Conservation (phyloP, 108 stramenopile genomes). For the Cyclostephanos invisitatus region DNA sequence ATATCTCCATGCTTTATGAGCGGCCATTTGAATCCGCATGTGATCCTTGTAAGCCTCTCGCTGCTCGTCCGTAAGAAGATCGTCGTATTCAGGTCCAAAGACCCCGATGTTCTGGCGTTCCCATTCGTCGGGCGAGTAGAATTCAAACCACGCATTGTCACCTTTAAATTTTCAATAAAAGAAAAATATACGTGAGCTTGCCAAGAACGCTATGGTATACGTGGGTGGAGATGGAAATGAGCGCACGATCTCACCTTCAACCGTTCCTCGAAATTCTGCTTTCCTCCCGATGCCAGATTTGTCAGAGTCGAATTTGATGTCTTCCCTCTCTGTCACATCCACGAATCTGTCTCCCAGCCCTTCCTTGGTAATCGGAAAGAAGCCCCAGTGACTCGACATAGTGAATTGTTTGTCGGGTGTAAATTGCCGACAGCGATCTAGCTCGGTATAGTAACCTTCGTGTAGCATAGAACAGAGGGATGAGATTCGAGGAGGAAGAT, state of each 20-base stretch:
- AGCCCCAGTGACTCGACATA: slow-evolving; percentile 55
- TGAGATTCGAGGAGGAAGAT: background rate
- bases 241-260: slow-evolving; percentile 23
- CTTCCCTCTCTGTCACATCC: slow-evolving; percentile 34
- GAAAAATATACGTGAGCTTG: background rate
- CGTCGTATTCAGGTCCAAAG: slow-evolving; percentile 50
- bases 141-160: slow-evolving; percentile 49
- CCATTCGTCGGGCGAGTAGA: slow-evolving; percentile 57
- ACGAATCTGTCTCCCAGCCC: slow-evolving; percentile 47
- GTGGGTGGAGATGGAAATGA: background rate
- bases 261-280: slow-evolving; percentile 27
- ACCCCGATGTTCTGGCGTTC: slow-evolving; percentile 52
- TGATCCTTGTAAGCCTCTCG: slow-evolving; percentile 46
- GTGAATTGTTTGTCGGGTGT: slow-evolving; percentile 52
- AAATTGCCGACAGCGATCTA: slow-evolving; percentile 58
- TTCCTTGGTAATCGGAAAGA: slow-evolving; percentile 49
- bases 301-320: slow-evolving; percentile 44
- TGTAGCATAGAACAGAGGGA: slow-evolving; percentile 14
- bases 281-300: slow-evolving; percentile 48
- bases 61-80: slow-evolving; percentile 27
- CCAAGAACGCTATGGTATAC: background rate
- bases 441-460: slow-evolving; percentile 56
- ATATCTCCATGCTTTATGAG: slow-evolving; percentile 46
- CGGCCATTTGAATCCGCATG: slow-evolving; percentile 54
- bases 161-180: slow-evolving; percentile 1